Percentiles rank a stretch among this genome's conserved stretches.
Evolutionary conservation across 2,329 filamentous ascomycete species (phyloP).

Genomic region (Aspergillus viridinutans): DNA sequence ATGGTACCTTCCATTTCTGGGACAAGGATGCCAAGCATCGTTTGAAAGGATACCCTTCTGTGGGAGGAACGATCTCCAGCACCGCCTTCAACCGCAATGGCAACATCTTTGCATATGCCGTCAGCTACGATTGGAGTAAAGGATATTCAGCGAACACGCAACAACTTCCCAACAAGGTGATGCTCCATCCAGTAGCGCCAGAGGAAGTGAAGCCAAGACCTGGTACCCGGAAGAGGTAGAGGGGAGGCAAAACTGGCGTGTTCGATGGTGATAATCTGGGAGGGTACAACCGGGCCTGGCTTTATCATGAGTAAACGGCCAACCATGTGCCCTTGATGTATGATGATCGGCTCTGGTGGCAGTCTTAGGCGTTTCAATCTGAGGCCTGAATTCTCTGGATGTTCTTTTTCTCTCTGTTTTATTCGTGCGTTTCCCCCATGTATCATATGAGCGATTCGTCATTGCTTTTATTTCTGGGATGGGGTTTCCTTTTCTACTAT

Average conservation of each 20-base stretch:
- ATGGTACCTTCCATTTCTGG: slow-evolving; percentile 78
- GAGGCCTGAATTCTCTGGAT: neutral
- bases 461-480: neutral
- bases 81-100: slow-evolving; percentile 90
- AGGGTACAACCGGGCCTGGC: neutral
- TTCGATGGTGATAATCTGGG: neutral
- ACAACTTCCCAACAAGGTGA: slow-evolving; percentile 68
- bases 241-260: neutral
- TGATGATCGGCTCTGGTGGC: neutral
- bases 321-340: neutral
- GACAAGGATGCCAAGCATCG: slow-evolving; percentile 89
- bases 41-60: slow-evolving; percentile 80
- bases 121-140: slow-evolving; percentile 98
- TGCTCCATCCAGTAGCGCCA: slow-evolving; percentile 71
- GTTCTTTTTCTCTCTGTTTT: neutral
- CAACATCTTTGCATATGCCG: slow-evolving; percentile 78
- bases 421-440: slow-evolving; percentile 4
- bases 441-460: slow-evolving; percentile 18
- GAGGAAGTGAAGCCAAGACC: slow-evolving; percentile 59
- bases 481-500: slow-evolving; percentile 2
- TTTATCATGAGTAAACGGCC: neutral
- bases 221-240: slow-evolving; percentile 41
- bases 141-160: slow-evolving; percentile 81
- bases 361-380: neutral
- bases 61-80: slow-evolving; percentile 80